Evolutionary conservation across 2,329 filamentous ascomycete genomes (phyloP).

Genomic region (Trichoderma koningiopsis): DNA sequence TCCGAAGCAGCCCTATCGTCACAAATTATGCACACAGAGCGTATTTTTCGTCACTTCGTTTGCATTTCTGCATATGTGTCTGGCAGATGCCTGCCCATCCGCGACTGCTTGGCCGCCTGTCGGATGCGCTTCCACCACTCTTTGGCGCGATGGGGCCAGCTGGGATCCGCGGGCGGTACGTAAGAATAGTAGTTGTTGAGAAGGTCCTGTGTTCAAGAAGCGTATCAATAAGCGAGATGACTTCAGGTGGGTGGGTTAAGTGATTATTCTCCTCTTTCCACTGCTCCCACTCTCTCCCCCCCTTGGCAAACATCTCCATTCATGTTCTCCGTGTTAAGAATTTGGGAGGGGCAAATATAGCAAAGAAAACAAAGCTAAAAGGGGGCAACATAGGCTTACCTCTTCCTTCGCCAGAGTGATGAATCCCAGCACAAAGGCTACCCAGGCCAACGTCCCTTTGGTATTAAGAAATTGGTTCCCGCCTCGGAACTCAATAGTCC

Average conservation of each 20-base stretch:
- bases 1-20: not conserved
- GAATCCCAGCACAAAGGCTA: conserved; percentile 44
- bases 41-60: conserved; percentile 31
- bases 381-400: conserved; percentile 31
- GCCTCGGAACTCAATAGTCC: conserved; percentile 45
- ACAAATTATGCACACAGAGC: not conserved
- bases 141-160: conserved; percentile 35
- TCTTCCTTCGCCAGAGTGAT: conserved; percentile 42
- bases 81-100: conserved; percentile 40
- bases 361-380: not conserved
- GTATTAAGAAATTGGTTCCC: conserved; percentile 45
- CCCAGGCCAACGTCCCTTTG: conserved; percentile 43
- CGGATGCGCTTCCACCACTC: conserved; percentile 42
- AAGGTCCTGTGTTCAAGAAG: conserved; percentile 35
- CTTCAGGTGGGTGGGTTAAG: not conserved
- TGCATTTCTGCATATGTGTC: conserved; percentile 40
- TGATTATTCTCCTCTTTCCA: not conserved
- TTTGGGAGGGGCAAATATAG: not conserved
- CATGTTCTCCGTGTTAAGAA: not conserved
- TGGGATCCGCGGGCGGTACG: conserved; percentile 34
- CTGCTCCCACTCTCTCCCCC: not conserved
- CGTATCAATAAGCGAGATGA: conserved; percentile 24
- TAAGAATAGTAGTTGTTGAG: conserved; percentile 36
- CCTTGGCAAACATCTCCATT: not conserved
- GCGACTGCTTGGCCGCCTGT: conserved; percentile 40